Evolutionary conservation across 768 basidiomycete species (phyloP), one percentile per base, ranked within the genome.

Genomic region (Boletus pseudo-olivaceus): DNA sequence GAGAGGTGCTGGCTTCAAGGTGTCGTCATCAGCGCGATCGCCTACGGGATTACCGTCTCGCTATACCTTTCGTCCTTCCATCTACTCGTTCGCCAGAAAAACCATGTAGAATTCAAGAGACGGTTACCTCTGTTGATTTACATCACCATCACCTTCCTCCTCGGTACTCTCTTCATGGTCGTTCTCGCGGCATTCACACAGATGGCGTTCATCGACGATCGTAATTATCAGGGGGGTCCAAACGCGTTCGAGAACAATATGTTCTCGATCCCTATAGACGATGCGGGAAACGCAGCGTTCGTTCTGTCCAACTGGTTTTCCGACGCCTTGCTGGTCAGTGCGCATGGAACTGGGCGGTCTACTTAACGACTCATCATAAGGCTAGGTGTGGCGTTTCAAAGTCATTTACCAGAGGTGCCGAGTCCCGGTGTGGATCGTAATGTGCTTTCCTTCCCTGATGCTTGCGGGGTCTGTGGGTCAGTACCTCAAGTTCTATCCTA

Each of bases 221-320:
- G 72, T 5, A 59, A 71, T 43, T 72, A 62, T 33, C 66, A 66
- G 0, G 69, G 70, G 3, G 72, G 72, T 14, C 71, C 72, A 5
- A 61, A 42, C 12, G 61, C 56, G 9, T 73, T 53, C 33, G 62
- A 61, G 19, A 49, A 55, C 8, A n/a, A 47, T 3, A n/a, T n/a
- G n/a, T n/a, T n/a, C n/a, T n/a, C n/a, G n/a, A n/a, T n/a, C n/a
- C n/a, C n/a, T n/a, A n/a, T 64, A 5, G 56, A 57, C 20, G 14
- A 54, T 14, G 8, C 33, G 2, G 62, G 60, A 2, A 66, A 62
- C 14, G 54, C 1, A 0, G 44, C 43, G 8, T 54, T 58, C n/a
- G 53, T 47, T 17, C 23, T 57, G 4, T 47, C 56, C 33, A 56
- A 52, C 34, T 63, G 59, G 54, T 41, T 64, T n/a, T 55, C 53